These are phyloP conservation scores for Trichoderma pleuroti DNA, from an alignment of 2,329 filamentous ascomycete genomes.

Conservation along the genomic window DNA sequence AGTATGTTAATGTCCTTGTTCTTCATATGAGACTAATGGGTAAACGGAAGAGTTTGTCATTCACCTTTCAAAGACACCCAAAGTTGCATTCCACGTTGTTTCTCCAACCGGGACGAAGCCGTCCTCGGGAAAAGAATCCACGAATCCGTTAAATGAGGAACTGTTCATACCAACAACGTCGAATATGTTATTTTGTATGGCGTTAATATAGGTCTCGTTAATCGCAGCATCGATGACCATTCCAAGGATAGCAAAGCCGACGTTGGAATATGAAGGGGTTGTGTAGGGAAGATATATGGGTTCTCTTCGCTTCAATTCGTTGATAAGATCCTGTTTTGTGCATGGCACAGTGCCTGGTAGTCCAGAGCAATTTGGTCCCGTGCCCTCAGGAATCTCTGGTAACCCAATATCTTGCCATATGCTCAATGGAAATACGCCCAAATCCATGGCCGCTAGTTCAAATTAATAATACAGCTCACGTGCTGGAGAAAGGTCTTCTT, in stretches of 20 bases:
- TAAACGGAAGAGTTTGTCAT: not conserved
- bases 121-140: slow-evolving; percentile 24
- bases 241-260: slow-evolving; percentile 43
- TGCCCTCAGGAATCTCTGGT: not conserved
- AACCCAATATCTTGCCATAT: not conserved
- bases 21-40: fast-evolving
- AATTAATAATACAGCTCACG: not conserved
- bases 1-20: not conserved
- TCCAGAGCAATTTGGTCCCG: not conserved
- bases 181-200: not conserved
- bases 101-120: slow-evolving; percentile 38
- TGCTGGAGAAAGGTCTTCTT: slow-evolving; percentile 16
- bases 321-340: slow-evolving; percentile 27
- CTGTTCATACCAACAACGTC: not conserved
- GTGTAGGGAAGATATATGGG: slow-evolving; percentile 43
- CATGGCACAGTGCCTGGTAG: not conserved
- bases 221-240: slow-evolving; percentile 45
- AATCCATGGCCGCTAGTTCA: not conserved
- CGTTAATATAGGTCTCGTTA: slow-evolving; percentile 35
- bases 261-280: slow-evolving; percentile 48
- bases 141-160: slow-evolving; percentile 28
- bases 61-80: slow-evolving; percentile 31
- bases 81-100: slow-evolving; percentile 32
- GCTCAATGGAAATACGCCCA: not conserved
- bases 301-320: slow-evolving; percentile 27